Conservation (phyloP, 2,329 filamentous ascomycete species). For the Fusarium sp. region DNA sequence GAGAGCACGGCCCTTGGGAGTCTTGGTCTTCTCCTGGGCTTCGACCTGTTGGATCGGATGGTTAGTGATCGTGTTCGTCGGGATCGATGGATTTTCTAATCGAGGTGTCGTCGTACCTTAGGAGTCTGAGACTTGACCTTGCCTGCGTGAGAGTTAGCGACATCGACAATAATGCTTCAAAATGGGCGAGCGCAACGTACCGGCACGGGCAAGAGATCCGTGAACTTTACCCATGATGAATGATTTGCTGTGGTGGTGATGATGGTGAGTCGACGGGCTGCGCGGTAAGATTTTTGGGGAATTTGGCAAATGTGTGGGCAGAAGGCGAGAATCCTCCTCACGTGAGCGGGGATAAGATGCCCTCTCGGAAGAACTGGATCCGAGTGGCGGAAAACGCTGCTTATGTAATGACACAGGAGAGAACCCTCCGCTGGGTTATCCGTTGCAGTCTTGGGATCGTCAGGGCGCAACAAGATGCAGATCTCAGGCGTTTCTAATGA, state of each 20-base stretch:
- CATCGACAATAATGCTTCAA: conserved; percentile 24
- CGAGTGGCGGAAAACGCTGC: conserved; percentile 13
- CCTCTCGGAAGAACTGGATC: conserved; percentile 55
- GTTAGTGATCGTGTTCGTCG: conserved; percentile 53
- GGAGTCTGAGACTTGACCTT: conserved; percentile 98
- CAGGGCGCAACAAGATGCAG: too few relatives aligned
- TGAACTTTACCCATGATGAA: conserved; percentile 91
- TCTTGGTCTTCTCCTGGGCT: conserved; percentile 95
- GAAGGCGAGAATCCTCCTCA: conserved; percentile 50
- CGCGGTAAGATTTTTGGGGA: conserved; percentile 55
- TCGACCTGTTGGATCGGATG: conserved; percentile 74
- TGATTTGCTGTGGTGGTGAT: conserved; percentile 58
- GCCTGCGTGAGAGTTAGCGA: conserved; percentile 78
- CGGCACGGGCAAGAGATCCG: conserved; percentile 92
- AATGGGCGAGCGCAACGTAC: conserved; percentile 54
- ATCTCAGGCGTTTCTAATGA: neutral
- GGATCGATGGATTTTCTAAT: conserved; percentile 37
- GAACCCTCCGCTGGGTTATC: neutral
- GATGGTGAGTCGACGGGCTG: conserved; percentile 53
- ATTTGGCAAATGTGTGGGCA: conserved; percentile 59
- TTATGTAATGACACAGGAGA: conserved; percentile 20
- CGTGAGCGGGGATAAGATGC: conserved; percentile 55
- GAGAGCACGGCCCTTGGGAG: conserved; percentile 95
- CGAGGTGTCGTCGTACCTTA: conserved; percentile 74
- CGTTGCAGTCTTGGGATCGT: neutral